A percentile compares a stretch with the other conserved stretches of the same genome.
Evolutionary conservation across 345 rosid species (phyloP).

Genomic region (Eucalyptus cloeziana): DNA sequence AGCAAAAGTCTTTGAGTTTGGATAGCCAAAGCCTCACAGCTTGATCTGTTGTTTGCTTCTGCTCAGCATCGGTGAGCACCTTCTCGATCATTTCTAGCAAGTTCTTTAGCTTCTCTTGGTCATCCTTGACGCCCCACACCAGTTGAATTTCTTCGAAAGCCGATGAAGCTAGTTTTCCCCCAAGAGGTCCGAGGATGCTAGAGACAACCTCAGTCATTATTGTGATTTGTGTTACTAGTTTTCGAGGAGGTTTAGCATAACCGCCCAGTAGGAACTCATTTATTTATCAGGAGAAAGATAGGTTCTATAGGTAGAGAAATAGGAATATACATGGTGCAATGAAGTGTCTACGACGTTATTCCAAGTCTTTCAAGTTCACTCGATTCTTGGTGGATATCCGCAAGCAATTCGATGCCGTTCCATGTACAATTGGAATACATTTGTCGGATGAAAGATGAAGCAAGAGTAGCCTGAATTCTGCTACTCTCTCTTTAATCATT

Average conservation of each 20-base stretch:
- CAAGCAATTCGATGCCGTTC: background rate
- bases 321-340: background rate
- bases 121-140: background rate
- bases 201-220: background rate
- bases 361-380: background rate
- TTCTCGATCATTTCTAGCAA: background rate
- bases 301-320: background rate
- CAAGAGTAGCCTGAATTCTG: background rate
- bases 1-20: background rate
- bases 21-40: background rate
- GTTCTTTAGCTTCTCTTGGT: background rate
- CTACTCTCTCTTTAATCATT: background rate
- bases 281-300: background rate
- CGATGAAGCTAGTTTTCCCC: background rate
- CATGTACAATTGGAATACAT: background rate
- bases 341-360: background rate
- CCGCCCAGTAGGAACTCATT: background rate
- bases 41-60: background rate
- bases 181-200: background rate
- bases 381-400: background rate
- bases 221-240: background rate
- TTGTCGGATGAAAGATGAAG: background rate
- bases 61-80: conserved; percentile 3
- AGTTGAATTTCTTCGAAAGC: background rate
- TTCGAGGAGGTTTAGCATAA: background rate